phyloP scores from a whole-genome alignment of 352 stramenopile genomes.

The Globisporangium parvum region DNA sequence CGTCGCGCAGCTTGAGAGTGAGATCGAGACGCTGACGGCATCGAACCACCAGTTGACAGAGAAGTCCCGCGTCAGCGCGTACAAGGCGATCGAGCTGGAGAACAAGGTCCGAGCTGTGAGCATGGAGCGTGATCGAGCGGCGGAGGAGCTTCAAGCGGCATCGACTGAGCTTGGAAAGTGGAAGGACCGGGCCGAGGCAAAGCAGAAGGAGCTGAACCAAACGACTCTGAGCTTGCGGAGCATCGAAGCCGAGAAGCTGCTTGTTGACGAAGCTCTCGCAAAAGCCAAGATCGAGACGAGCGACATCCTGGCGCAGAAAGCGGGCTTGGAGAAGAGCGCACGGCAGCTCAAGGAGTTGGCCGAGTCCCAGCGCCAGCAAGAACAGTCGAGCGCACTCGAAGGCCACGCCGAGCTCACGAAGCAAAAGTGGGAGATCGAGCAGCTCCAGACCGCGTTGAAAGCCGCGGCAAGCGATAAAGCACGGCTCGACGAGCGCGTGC shows the following conservation, averaged over 20 bases:
- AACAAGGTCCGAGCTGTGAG: slow-evolving; percentile 2
- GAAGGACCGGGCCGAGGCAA: slow-evolving; percentile 27
- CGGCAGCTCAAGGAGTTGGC: slow-evolving; percentile 6
- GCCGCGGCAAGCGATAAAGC: slow-evolving; percentile 31
- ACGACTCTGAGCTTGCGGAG: slow-evolving; percentile 14
- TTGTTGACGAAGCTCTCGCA: slow-evolving; percentile 15
- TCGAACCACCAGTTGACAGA: slow-evolving; percentile 30
- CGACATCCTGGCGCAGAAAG: slow-evolving; percentile 14
- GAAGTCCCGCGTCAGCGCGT: slow-evolving; percentile 18
- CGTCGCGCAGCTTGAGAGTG: slow-evolving; percentile 18
- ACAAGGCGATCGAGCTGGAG: slow-evolving; percentile 21
- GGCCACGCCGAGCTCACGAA: slow-evolving; percentile 17
- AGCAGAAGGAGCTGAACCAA: slow-evolving; percentile 28
- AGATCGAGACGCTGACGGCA: slow-evolving; percentile 26
- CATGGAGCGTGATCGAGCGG: slow-evolving; percentile 17
- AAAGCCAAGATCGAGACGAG: slow-evolving; percentile 24
- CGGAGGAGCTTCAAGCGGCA: slow-evolving; percentile 14
- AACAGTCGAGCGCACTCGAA: slow-evolving; percentile 12
- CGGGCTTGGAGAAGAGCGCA: neutral
- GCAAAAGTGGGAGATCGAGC: slow-evolving; percentile 47
- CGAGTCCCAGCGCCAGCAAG: slow-evolving; percentile 11
- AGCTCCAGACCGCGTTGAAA: slow-evolving; percentile 30
- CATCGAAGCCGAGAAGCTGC: slow-evolving; percentile 29
- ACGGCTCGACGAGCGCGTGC: slow-evolving; percentile 21
- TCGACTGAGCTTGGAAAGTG: slow-evolving; percentile 23